These are phyloP conservation scores for Hypoxylon cercidicola DNA, from an alignment of 495 filamentous ascomycete species.

Conservation along the genomic window DNA sequence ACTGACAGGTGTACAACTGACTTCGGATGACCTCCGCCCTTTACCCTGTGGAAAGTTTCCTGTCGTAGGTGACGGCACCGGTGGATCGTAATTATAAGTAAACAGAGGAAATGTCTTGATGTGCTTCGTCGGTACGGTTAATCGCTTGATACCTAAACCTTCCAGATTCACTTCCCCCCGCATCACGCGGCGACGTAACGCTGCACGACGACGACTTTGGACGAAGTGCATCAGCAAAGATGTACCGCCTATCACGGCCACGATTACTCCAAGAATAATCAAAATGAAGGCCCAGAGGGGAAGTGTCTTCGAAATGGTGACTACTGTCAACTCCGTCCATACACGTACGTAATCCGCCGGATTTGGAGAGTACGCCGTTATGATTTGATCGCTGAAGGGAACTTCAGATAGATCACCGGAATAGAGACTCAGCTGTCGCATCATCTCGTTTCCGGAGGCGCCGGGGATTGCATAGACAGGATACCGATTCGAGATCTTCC, in stretches of 20 bases:
- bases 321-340: constrained; percentile 58
- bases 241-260: constrained; percentile 70
- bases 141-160: constrained; percentile 76
- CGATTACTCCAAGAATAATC: constrained; percentile 78
- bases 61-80: constrained; percentile 26
- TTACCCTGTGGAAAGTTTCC: constrained; percentile 21
- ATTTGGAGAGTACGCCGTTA: constrained; percentile 70
- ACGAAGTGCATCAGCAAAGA: constrained; percentile 78
- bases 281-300: constrained; percentile 86
- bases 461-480: constrained; percentile 89
- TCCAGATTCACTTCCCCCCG: constrained; percentile 84
- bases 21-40: constrained; percentile 36
- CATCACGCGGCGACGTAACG: constrained; percentile 73
- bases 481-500: constrained; percentile 71
- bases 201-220: constrained; percentile 71
- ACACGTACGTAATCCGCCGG: constrained; percentile 65
- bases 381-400: constrained; percentile 66
- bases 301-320: constrained; percentile 52
- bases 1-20: constrained; percentile 22
- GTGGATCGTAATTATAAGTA: constrained; percentile 68
- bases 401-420: constrained; percentile 74
- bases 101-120: constrained; percentile 79
- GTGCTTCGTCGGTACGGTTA: constrained; percentile 74
- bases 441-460: constrained; percentile 68
- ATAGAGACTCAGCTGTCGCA: constrained; percentile 77